Percentiles rank a stretch among this genome's conserved stretches.
These are phyloP conservation scores for Acorus calamus DNA, from an alignment of 106 monocot species.

Conservation along the genomic window DNA sequence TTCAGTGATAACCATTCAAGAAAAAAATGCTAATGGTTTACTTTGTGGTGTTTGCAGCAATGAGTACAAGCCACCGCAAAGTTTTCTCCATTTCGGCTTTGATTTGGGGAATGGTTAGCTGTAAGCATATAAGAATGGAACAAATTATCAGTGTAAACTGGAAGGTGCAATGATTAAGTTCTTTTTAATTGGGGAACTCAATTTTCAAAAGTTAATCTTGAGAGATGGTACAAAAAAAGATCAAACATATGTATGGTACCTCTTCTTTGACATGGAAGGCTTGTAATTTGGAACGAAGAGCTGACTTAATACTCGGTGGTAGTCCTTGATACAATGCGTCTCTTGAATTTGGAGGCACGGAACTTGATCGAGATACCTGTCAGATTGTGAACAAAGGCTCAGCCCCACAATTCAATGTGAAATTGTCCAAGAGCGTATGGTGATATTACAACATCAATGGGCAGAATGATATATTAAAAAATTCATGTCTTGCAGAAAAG, in stretches of 20 bases:
- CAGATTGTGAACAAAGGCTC: constrained; percentile 3
- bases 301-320: constrained; percentile 68
- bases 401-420: too few relatives aligned
- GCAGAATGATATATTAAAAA: too few relatives aligned
- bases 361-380: constrained; percentile 85
- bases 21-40: background rate
- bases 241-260: constrained; percentile 23
- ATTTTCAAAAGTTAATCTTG: too few relatives aligned
- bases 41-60: constrained; percentile 18
- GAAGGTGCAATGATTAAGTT: too few relatives aligned
- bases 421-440: too few relatives aligned
- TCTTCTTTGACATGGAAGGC: constrained; percentile 64
- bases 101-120: constrained; percentile 16
- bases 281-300: constrained; percentile 62
- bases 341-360: constrained; percentile 67
- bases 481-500: too few relatives aligned
- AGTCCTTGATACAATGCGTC: constrained; percentile 83
- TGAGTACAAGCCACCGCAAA: constrained; percentile 16
- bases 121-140: background rate
- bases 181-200: too few relatives aligned
- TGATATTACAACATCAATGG: too few relatives aligned
- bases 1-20: too few relatives aligned
- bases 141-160: background rate
- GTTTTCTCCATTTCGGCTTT: constrained; percentile 21
- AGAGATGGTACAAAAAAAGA: background rate